Percentiles rank a stretch among this genome's conserved stretches.
Conservation (phyloP, 164 flowering plant genomes). For the Magnolia kwangsiensis region DNA sequence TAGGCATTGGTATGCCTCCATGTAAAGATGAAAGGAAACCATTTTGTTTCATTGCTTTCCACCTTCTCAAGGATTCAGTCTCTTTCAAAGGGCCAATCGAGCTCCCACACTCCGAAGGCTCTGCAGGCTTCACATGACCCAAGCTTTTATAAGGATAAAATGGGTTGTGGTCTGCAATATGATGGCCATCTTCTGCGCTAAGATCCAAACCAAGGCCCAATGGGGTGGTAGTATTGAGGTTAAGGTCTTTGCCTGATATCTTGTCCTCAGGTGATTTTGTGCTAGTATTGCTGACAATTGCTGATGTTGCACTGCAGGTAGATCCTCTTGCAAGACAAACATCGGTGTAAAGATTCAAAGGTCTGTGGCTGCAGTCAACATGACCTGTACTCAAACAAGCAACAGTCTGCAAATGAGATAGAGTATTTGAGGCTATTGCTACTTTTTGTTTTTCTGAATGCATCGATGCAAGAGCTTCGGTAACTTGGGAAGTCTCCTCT, state of each 20-base stretch:
- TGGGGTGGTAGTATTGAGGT: slow-evolving; percentile 15
- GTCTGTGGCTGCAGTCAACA: slow-evolving; percentile 9
- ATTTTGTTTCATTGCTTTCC: slow-evolving; percentile 91
- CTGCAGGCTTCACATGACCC: slow-evolving; percentile 35
- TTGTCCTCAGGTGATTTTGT: background rate
- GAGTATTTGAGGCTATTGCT: slow-evolving; percentile 12
- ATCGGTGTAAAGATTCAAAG: background rate
- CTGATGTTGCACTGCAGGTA: slow-evolving; percentile 2
- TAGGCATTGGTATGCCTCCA: slow-evolving; percentile 40
- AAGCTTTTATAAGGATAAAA: slow-evolving; percentile 32
- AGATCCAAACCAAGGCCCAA: slow-evolving; percentile 43
- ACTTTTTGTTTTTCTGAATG: slow-evolving; percentile 19
- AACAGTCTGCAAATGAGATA: slow-evolving; percentile 7
- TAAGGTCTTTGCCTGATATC: slow-evolving; percentile 18
- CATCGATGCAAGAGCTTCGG: slow-evolving; percentile 12
- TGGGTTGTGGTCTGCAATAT: slow-evolving; percentile 33
- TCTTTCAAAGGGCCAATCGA: slow-evolving; percentile 54
- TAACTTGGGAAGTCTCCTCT: slow-evolving; percentile 28
- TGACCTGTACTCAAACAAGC: background rate
- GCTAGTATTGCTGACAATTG: slow-evolving; percentile 14
- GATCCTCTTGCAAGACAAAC: background rate
- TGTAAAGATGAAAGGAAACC: slow-evolving; percentile 57
- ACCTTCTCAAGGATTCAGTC: slow-evolving; percentile 48
- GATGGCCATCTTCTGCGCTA: slow-evolving; percentile 44
- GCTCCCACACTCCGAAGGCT: slow-evolving; percentile 69